These are phyloP conservation scores for Talaromyces atroroseus DNA, from an alignment of 2,329 filamentous ascomycete species.

Conservation along the genomic window DNA sequence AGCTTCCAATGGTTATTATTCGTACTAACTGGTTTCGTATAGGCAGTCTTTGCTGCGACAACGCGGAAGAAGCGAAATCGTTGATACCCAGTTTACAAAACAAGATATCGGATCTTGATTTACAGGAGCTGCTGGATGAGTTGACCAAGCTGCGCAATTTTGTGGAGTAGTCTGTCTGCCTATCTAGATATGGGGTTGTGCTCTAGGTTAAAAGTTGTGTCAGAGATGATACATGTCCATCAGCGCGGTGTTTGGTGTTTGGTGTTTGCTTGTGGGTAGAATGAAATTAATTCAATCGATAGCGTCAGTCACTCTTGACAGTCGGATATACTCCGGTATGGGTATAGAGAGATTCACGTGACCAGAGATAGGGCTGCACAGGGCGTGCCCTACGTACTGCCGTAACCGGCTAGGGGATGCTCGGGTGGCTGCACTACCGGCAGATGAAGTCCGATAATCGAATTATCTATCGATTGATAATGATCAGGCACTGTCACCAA, in stretches of 20 bases:
- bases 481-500: too few relatives aligned
- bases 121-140: slow-evolving; percentile 84
- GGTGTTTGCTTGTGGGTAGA: not conserved
- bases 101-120: slow-evolving; percentile 84
- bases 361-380: not conserved
- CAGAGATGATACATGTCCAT: too few relatives aligned
- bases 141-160: slow-evolving; percentile 69
- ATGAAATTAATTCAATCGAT: too few relatives aligned
- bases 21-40: slow-evolving; percentile 16
- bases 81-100: slow-evolving; percentile 82
- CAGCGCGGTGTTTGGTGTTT: too few relatives aligned
- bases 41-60: slow-evolving; percentile 90
- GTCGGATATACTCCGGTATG: too few relatives aligned
- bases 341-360: not conserved
- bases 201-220: too few relatives aligned
- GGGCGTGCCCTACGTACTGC: not conserved
- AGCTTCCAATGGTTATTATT: not conserved
- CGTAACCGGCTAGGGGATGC: not conserved
- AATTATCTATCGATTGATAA: too few relatives aligned
- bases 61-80: slow-evolving; percentile 91
- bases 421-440: not conserved
- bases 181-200: too few relatives aligned
- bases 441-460: too few relatives aligned
- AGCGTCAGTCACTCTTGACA: too few relatives aligned
- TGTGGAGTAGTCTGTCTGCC: slow-evolving; percentile 30